These are phyloP conservation scores for Stenocarpella maydis DNA, from an alignment of 2,329 filamentous ascomycete species.

Conservation along the genomic window DNA sequence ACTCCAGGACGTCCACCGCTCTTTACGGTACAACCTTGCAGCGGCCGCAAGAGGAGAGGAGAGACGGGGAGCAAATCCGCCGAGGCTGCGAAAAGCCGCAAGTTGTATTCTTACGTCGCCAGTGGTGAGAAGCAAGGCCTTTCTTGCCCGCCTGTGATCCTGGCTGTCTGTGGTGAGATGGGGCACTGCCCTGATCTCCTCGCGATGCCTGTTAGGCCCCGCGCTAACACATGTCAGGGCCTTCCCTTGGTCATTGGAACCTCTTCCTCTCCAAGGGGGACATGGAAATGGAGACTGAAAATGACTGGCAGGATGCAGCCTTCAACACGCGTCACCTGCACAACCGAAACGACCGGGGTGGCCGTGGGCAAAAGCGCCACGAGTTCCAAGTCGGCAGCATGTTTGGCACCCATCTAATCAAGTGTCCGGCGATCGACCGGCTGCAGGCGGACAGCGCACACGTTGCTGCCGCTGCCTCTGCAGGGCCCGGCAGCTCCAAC, in stretches of 20 bases:
- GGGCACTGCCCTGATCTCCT: no score
- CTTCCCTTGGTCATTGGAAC: not conserved
- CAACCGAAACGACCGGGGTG: conserved; percentile 37
- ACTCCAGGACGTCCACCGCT: not conserved
- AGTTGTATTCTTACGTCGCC: not conserved
- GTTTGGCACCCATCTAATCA: conserved; percentile 38
- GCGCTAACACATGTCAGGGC: not conserved
- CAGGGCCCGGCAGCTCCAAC: not conserved
- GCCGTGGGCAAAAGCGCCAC: conserved; percentile 30
- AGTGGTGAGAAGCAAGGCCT: no score
- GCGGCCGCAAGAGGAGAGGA: not conserved
- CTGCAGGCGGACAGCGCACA: not conserved
- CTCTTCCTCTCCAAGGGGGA: not conserved
- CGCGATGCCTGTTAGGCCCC: no score
- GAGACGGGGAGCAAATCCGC: not conserved
- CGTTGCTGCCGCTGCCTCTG: not conserved
- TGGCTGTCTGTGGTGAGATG: not conserved
- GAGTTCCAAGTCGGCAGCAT: conserved; percentile 37
- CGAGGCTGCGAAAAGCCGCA: not conserved
- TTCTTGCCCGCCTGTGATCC: no score
- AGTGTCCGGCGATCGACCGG: conserved; percentile 33
- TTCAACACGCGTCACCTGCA: conserved; percentile 40
- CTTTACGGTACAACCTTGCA: not conserved
- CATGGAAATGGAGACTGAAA: conserved; percentile 21
- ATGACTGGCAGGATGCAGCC: conserved; percentile 40